phyloP scores from a whole-genome alignment of 306 rosid genomes.

The Lablab purpureus region DNA sequence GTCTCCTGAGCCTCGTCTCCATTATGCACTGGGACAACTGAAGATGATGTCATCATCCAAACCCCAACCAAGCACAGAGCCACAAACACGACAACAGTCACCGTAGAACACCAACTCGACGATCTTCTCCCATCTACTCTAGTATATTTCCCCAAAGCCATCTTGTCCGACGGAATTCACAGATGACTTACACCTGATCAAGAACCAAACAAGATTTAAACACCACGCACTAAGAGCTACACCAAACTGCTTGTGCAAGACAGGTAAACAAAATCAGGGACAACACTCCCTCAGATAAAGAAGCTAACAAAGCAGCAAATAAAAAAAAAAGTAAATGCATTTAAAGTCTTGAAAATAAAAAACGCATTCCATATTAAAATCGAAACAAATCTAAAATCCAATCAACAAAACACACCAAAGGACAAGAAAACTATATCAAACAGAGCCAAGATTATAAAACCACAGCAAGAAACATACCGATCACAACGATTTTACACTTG shows the following conservation, averaged over 20 bases:
- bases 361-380: background rate
- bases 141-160: constrained; percentile 86
- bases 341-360: background rate
- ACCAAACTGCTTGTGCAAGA: constrained; percentile 22
- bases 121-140: constrained; percentile 84
- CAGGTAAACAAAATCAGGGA: background rate
- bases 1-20: constrained; percentile 69
- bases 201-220: constrained; percentile 34
- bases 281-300: background rate
- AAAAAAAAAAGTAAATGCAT: background rate
- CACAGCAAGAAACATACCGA: background rate
- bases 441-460: background rate
- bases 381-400: background rate
- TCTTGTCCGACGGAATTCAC: constrained; percentile 40
- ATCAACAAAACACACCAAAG: background rate
- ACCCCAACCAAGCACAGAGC: constrained; percentile 88
- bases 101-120: constrained; percentile 85
- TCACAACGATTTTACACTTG: constrained; percentile 29
- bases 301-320: background rate
- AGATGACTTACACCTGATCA: constrained; percentile 47
- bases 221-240: constrained; percentile 36
- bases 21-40: constrained; percentile 72
- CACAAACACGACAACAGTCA: constrained; percentile 85
- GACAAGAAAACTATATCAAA: background rate
- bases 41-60: constrained; percentile 96